Evolutionary conservation across 257 asterid genomes (phyloP).

Genomic region (Phtheirospermum japonicum): DNA sequence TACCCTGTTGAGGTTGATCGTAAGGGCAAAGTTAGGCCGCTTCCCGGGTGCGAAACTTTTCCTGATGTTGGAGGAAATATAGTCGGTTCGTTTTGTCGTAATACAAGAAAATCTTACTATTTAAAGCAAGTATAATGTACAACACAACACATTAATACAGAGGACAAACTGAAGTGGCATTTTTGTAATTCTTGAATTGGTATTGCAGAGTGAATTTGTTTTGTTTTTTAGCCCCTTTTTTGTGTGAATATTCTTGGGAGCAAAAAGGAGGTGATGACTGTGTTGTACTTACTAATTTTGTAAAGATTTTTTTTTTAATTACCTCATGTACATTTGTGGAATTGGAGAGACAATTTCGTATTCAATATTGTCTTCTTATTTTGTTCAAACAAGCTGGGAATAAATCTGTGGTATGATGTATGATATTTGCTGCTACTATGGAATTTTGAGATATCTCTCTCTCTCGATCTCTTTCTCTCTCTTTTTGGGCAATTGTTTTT

Average conservation of each 20-base stretch:
- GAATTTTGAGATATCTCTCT: too few relatives aligned
- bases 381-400: too few relatives aligned
- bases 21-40: constrained; percentile 69
- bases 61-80: constrained; percentile 95
- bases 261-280: constrained; percentile 16
- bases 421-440: too few relatives aligned
- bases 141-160: neutral
- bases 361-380: too few relatives aligned
- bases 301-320: neutral
- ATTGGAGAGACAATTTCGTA: neutral
- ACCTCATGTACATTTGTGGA: constrained; percentile 24
- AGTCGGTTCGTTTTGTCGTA: constrained; percentile 76
- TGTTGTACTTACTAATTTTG: constrained; percentile 1
- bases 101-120: constrained; percentile 92
- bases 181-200: constrained; percentile 18
- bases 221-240: neutral
- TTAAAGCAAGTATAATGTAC: constrained; percentile 20
- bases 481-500: too few relatives aligned
- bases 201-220: neutral
- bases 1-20: constrained; percentile 91
- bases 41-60: constrained; percentile 67
- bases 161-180: neutral
- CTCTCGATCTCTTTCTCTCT: too few relatives aligned
- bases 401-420: too few relatives aligned
- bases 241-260: constrained; percentile 24